Evolutionary conservation across 2,329 filamentous ascomycete genomes (phyloP), one percentile per base, ranked within the genome.

Genomic region (Blastomyces silverae): DNA sequence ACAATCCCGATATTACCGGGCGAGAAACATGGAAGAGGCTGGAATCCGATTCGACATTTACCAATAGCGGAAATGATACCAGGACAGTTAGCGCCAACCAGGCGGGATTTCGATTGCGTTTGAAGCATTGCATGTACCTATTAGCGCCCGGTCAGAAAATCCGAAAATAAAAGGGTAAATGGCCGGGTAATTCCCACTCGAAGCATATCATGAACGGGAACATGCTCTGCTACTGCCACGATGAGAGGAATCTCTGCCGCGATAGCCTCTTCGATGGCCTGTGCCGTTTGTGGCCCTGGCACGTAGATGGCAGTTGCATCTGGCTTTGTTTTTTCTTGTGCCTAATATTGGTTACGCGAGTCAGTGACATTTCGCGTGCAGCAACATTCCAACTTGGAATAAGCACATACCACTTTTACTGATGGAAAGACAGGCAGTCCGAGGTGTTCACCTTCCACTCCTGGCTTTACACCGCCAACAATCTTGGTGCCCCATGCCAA

Each of bases 231-330:
- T 7, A 93, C 89, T 6, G 89, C 88, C 7, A 92, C 89, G 28
- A 92, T 86, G 1, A 92, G 81, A 0, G 89, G 88, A 0, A 92
- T 87, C 71, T 92, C 89, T 0, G 89, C 89, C 74, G 88, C 89
- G 62, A 92, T 89, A 0, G 90, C 89, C 73, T 92, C 89, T 73
- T 90, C 87, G 70, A 93, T 92, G 0, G 90, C 90, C 34, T 81
- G 80, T 0, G 87, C 82, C 0, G 89, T 90, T 68, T 89, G 85
- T 66, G 87, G 84, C n/a, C 89, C 89, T 1, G 89, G 87, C 2
- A 92, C 90, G 69, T 91, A 92, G 64, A 93, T 89, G 4, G 87
- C 89, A 0, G 89, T 91, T 4, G 89, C 90, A 77, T 92, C 86
- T 2, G 90, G 89, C 70, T 87, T 89, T 48, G 91, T 78, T 69